Evolutionary conservation across 305 asterid genomes (phyloP).

Genomic region (Fraxinus paxiana): DNA sequence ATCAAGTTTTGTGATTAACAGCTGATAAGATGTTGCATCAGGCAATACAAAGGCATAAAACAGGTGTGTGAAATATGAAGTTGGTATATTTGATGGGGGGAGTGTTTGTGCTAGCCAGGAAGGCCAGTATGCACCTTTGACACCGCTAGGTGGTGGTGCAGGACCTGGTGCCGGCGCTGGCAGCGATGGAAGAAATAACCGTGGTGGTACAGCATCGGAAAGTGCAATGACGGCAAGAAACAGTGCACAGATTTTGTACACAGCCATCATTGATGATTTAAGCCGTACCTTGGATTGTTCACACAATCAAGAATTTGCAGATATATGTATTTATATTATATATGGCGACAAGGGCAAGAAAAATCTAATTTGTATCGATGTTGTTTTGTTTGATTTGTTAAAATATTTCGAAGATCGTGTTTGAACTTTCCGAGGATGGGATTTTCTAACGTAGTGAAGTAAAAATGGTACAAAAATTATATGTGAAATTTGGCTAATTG

Average conservation of each 20-base stretch:
- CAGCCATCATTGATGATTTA: not conserved
- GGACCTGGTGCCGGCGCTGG: not conserved
- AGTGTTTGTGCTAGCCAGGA: slow-evolving; percentile 35
- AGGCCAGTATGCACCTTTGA: slow-evolving; percentile 58
- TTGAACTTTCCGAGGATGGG: not conserved
- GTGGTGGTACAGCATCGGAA: slow-evolving; percentile 14
- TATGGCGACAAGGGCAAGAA: not conserved
- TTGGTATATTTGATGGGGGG: slow-evolving; percentile 42
- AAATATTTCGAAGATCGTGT: not conserved
- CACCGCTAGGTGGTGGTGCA: slow-evolving; percentile 21
- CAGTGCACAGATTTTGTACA: slow-evolving; percentile 1
- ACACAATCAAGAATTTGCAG: not conserved
- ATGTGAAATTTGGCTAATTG: not conserved
- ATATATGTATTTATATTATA: not conserved
- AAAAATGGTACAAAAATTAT: not conserved
- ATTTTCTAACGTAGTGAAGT: not conserved
- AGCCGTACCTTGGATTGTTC: not conserved
- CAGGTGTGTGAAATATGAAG: slow-evolving; percentile 45
- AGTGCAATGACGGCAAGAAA: slow-evolving; percentile 20
- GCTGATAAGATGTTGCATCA: slow-evolving; percentile 44
- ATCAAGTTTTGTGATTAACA: slow-evolving; percentile 35
- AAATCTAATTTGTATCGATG: slow-evolving; percentile 2
- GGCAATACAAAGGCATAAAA: slow-evolving; percentile 42
- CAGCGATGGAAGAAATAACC: not conserved
- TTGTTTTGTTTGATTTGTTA: slow-evolving; percentile 11